Base-by-base conservation (phyloP, 2,329 filamentous ascomycete genomes). In the Pseudocercospora ulei region DNA sequence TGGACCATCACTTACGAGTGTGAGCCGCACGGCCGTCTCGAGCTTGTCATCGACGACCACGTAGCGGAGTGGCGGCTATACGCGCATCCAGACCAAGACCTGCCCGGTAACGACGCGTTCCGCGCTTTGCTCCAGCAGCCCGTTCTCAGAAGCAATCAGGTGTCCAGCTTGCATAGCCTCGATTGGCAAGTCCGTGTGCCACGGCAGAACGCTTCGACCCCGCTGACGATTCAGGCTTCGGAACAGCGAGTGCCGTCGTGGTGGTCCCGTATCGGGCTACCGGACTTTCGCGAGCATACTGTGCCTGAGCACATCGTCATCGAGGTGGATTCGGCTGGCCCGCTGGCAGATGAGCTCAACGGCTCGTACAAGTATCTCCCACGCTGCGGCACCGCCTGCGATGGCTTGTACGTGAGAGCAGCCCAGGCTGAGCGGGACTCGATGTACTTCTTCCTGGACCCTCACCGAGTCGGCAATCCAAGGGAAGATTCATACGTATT, bases 361-460 rank as follows among this genome's bases (percentile, higher is more conserved):
- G 76, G 76, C 2, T 52, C 52, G 0, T 80, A 77, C 47, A 47
- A 61, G 4, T 59, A 68, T 6, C 58, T 75, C 1, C 67, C 65
- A 7, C 57, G 70, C 4, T 81, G 77, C 49, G 76, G 74, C 3
- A 76, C 71, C 3, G 68, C 76, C 0, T 65, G 59, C 13, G 63
- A 66, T 9, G 68, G 68, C 37, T 55, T 80, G 13, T 76, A 78
- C 55, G 69, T 66, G 48, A 66, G 59, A 18, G 29, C 45, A 35
- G 9, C 38, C 16, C 23, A 51, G 16, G 16, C 14, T 5, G 34
- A 38, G 5, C 42, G 43, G 3, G 37, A 49, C 34, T 52, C 62
- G 1, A 38, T 77, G 0, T 80, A 68, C 47, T 55, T 80, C 2
- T 79, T 78, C 49, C 58, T 76, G 2, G 73, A 80, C 38, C 70